Conservation (phyloP, 129 eudicot species). For the Oenanthe sinensis region DNA sequence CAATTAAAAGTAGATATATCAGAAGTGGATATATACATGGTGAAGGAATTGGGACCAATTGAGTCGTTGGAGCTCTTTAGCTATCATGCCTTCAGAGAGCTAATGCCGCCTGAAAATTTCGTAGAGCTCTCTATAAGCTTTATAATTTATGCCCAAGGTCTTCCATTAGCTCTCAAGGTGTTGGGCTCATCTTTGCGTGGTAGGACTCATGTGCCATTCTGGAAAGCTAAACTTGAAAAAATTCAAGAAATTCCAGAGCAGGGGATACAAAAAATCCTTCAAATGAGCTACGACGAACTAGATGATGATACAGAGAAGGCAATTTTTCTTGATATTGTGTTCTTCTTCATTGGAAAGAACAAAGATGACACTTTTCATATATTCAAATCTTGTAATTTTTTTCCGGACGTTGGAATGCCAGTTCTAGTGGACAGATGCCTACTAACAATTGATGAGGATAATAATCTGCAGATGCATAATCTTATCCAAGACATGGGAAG, state of each 20-base stretch:
- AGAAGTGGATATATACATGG: not conserved
- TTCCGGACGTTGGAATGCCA: not conserved
- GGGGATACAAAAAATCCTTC: not conserved
- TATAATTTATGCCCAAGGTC: not conserved
- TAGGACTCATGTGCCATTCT: not conserved
- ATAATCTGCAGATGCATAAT: not conserved
- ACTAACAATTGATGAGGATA: not conserved
- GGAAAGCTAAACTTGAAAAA: not conserved
- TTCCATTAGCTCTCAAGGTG: not conserved
- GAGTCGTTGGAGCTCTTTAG: not conserved
- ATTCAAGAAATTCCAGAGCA: not conserved
- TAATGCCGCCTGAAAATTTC: not conserved
- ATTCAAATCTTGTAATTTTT: not conserved
- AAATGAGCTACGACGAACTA: not conserved
- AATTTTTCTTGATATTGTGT: too few relatives aligned
- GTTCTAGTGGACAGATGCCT: not conserved
- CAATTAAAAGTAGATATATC: not conserved
- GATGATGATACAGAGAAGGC: not conserved
- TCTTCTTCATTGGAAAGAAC: not conserved
- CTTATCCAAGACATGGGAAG: constrained; percentile 1
- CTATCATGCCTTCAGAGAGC: not conserved
- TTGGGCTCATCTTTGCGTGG: not conserved
- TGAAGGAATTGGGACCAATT: not conserved
- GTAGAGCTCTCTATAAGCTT: not conserved
- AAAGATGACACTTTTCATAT: not conserved